These are phyloP conservation scores for Dictyostelium gargantuum DNA, from an alignment of 208 protist species.

Conservation along the genomic window DNA sequence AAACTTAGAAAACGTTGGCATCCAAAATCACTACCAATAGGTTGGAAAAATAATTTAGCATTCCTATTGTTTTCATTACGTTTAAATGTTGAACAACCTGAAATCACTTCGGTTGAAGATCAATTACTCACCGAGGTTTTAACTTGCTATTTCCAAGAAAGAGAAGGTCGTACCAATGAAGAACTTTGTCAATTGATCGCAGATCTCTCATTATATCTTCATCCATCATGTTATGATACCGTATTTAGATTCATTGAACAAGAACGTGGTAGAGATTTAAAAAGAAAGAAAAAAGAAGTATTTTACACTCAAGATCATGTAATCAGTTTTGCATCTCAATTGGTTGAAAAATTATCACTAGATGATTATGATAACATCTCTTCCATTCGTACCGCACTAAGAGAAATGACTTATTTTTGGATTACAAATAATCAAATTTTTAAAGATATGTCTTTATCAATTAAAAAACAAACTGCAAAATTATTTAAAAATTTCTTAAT, in stretches of 20 bases:
- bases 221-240: constrained; percentile 20
- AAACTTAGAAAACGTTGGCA: constrained; percentile 33
- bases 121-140: constrained; percentile 25
- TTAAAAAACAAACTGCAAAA: neutral
- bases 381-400: neutral
- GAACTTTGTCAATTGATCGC: constrained; percentile 1
- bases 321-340: constrained; percentile 5
- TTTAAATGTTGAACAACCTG: neutral
- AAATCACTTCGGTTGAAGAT: neutral
- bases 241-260: constrained; percentile 41
- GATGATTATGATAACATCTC: neutral
- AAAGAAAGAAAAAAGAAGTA: constrained; percentile 35
- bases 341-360: neutral
- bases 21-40: constrained; percentile 13
- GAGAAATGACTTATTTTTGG: constrained; percentile 61
- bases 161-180: constrained; percentile 10
- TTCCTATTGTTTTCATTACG: constrained; percentile 23
- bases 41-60: constrained; percentile 44
- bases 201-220: neutral
- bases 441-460: neutral
- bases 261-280: constrained; percentile 17
- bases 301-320: constrained; percentile 56
- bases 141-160: constrained; percentile 41
- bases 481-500: constrained; percentile 12
- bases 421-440: constrained; percentile 27